Percentiles rank a stretch among this genome's conserved stretches.
Conservation (phyloP, 2,329 filamentous ascomycete species). For the Sporothrix variecibatus region DNA sequence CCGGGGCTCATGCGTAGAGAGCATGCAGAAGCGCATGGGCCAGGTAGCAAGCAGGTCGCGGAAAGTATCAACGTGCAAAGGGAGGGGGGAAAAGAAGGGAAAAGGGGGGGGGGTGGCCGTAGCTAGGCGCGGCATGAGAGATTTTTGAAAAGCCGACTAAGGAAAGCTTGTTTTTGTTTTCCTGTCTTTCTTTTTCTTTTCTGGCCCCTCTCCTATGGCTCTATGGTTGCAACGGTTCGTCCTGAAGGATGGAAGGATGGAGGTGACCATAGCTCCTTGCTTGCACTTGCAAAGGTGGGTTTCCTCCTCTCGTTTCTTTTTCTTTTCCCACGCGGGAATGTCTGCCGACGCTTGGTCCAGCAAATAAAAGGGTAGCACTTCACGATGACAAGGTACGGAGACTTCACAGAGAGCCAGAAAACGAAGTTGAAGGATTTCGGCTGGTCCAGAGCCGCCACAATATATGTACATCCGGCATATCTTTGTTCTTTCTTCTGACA, state of each 20-base stretch:
- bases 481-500: neutral
- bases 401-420: neutral
- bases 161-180: constrained; percentile 16
- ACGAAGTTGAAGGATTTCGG: neutral
- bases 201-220: neutral
- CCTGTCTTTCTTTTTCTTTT: constrained; percentile 5
- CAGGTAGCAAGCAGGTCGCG: constrained; percentile 20
- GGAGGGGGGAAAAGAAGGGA: neutral
- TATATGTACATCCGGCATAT: neutral
- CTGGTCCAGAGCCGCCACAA: neutral
- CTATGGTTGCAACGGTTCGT: neutral
- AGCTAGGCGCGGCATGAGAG: neutral
- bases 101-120: neutral
- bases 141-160: constrained; percentile 19
- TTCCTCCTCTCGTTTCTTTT: neutral
- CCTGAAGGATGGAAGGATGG: neutral
- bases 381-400: neutral
- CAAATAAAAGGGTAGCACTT: neutral
- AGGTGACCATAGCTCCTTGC: constrained; percentile 11
- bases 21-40: neutral
- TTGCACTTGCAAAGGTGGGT: neutral
- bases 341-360: neutral
- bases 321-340: neutral
- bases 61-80: constrained; percentile 12
- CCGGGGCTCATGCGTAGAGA: neutral